Evolutionary conservation across 495 filamentous ascomycete species (phyloP).

Genomic region (Hyaloscypha variabilis): DNA sequence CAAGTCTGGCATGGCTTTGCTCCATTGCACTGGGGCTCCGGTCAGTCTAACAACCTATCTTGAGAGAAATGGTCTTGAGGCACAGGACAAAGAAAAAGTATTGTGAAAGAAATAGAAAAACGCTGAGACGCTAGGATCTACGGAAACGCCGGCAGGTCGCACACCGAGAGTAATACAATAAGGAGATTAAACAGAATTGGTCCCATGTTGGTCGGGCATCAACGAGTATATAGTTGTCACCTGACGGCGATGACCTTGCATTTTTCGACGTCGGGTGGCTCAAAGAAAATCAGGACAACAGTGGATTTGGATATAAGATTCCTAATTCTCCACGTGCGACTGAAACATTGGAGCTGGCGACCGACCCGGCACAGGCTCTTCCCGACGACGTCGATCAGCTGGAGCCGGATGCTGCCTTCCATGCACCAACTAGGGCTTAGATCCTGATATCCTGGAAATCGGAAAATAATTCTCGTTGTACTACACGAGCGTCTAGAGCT

Average conservation of each 20-base stretch:
- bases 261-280: not conserved
- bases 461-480: not conserved
- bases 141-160: not conserved
- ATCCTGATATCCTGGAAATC: too few species aligned
- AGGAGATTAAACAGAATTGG: not conserved
- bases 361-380: not conserved
- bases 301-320: not conserved
- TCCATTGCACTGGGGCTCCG: constrained; percentile 61
- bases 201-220: not conserved
- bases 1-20: constrained; percentile 71
- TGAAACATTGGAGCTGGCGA: not conserved
- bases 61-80: not conserved
- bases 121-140: not conserved
- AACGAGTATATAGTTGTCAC: not conserved
- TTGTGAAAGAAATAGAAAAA: not conserved
- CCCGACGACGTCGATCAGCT: not conserved
- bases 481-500: not conserved
- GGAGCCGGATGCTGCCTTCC: not conserved
- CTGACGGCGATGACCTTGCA: not conserved
- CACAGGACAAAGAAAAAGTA: not conserved
- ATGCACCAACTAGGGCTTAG: not conserved
- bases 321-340: not conserved
- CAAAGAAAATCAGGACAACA: not conserved
- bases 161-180: not conserved
- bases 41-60: constrained; percentile 10